phyloP scores from a whole-genome alignment of 768 basidiomycete species.

The Collybia mongolica region DNA sequence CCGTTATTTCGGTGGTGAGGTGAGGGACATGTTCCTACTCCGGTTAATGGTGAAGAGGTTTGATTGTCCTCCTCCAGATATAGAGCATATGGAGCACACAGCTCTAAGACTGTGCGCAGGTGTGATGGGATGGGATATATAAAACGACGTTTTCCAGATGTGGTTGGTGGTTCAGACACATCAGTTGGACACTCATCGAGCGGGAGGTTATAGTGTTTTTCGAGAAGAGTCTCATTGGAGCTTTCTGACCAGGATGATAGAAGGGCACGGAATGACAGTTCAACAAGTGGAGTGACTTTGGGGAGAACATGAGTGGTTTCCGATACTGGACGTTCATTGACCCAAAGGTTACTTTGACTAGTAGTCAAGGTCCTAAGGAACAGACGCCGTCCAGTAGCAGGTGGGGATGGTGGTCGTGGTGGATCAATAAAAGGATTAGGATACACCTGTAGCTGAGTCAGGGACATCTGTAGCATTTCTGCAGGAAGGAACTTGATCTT shows the following conservation, averaged over 20 bases:
- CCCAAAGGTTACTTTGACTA: conserved; percentile 1
- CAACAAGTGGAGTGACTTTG: conserved; percentile 28
- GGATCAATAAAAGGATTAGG: conserved; percentile 60
- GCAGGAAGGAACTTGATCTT: conserved; percentile 58
- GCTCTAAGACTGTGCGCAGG: conserved; percentile 30
- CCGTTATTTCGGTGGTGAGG: conserved; percentile 32
- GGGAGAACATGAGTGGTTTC: conserved; percentile 16
- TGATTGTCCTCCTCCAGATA: conserved; percentile 17
- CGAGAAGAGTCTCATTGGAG: conserved; percentile 25
- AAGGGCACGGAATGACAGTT: conserved; percentile 32
- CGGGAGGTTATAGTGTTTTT: conserved; percentile 31
- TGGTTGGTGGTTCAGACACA: background rate
- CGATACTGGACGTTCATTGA: conserved; percentile 21
- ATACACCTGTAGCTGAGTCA: conserved; percentile 43
- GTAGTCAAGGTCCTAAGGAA: conserved; percentile 10
- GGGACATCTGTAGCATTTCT: conserved; percentile 60
- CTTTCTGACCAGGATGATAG: conserved; percentile 22
- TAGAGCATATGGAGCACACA: conserved; percentile 38
- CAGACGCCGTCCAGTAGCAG: background rate
- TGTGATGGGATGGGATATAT: conserved; percentile 22
- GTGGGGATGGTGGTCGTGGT: background rate
- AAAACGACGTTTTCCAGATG: conserved; percentile 14
- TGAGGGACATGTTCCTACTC: conserved; percentile 48
- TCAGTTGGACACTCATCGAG: conserved; percentile 19
- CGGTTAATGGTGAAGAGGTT: conserved; percentile 25